Base-by-base conservation (phyloP, 2,329 filamentous ascomycete genomes). In the Aspergillus clavatus region DNA sequence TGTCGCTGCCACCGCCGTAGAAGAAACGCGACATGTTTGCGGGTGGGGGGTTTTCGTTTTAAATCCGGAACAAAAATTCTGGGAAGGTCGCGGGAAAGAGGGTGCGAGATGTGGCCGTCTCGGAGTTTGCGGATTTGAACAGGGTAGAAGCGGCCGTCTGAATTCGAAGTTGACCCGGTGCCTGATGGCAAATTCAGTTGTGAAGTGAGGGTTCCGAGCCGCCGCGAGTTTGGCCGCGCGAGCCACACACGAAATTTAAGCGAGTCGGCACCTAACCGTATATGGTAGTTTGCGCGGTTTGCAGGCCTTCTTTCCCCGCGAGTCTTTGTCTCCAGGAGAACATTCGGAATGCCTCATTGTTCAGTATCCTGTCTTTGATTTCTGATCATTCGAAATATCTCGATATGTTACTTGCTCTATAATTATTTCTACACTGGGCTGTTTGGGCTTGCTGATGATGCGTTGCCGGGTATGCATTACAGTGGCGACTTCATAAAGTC, bases 11-110 rank as follows among this genome's bases (percentile, higher is more conserved):
- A 76, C 85, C 87, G 70, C 87, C 87, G 72, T 89, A 87, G 80
- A 97, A 97, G 75, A 97, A 98, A 77, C 89, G 87, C 80, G 93
- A 97, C 87, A 91, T 93, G 52, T 67, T 86, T 75, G 69, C 58
- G 57, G 57, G 40, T 46, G 14, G 31, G 18, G 7, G 8, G 31
- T 24, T 5, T 24, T 24, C 23, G 23, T 24, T 5, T 46, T 50
- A 50, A 47, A 46, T 46, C 38, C 41, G 35, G 52, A 26, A 40
- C 39, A 40, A 51, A 50, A 48, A 35, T n/a, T n/a, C 23, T 24
- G 23, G 45, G 46, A n/a, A 50, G 40, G 45, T 47, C 54, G 54
- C 51, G 50, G n/a, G n/a, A n/a, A n/a, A 53, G 42, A 44, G 39
- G 18, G 31, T 18, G 49, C 43, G 52, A 50, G 45, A 52, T 46